These are phyloP conservation scores for Tuber calosporum DNA, from an alignment of 495 filamentous ascomycete species.

Conservation along the genomic window DNA sequence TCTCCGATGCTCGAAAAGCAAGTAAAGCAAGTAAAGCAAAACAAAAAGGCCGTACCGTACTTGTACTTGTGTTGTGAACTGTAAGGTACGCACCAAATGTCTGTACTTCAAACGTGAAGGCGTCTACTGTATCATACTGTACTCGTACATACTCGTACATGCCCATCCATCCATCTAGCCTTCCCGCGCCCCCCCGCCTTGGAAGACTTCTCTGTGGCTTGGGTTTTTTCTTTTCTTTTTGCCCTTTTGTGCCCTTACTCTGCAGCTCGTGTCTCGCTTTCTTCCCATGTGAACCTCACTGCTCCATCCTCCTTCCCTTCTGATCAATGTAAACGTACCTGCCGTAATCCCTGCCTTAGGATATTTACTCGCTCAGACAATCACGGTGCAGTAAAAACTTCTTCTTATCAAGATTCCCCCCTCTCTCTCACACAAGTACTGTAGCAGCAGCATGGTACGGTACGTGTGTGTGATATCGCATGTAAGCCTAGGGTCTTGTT, in stretches of 20 bases:
- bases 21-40: background rate
- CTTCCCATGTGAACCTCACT: background rate
- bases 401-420: background rate
- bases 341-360: background rate
- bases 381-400: background rate
- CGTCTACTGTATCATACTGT: too few species aligned
- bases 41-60: background rate
- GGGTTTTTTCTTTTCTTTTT: background rate
- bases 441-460: background rate
- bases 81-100: background rate
- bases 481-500: background rate
- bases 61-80: background rate
- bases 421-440: background rate
- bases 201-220: background rate
- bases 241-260: background rate
- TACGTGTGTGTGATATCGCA: background rate
- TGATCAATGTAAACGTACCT: background rate
- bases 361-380: background rate
- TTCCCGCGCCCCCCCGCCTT: background rate
- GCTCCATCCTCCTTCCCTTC: background rate
- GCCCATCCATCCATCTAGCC: background rate
- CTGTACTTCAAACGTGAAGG: slow-evolving; percentile 4
- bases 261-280: background rate
- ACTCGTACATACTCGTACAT: too few species aligned
- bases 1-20: background rate